Evolutionary conservation across 2,329 filamentous ascomycete species (phyloP), one percentile per base, ranked within the genome.

Genomic region (Aspergillus sp.): DNA sequence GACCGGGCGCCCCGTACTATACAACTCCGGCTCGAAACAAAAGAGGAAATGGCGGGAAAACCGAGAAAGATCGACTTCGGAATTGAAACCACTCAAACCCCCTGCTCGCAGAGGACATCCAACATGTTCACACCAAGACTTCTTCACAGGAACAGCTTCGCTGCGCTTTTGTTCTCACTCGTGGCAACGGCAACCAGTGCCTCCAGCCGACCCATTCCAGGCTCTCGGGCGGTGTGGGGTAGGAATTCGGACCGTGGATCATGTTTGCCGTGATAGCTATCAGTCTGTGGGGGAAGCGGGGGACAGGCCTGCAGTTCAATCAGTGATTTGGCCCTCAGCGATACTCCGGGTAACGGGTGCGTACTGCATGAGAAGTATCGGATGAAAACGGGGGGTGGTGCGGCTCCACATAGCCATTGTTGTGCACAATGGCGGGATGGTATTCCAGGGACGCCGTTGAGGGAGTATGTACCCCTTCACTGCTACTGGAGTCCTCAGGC

Each of bases 151-250:
- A 71, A 75, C 49, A 77, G 62, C 61, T 73, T 74, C 8, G 74
- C 60, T 6, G 71, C 61, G 19, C 70, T 70, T 62, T 77, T 76
- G 56, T 79, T 77, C 61, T 80, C 80, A 57, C 79, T 80, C 6
- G 80, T 82, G 36, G 80, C 80, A 55, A 81, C 80, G 23, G 80
- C 80, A 42, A 82, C 80, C 50, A 82, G 75, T 53, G 80, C 80
- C 63, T 82, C 80, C n/a, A 82, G 71, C 21, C 80, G 74, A 48
- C 77, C 79, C 77, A 82, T 79, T 25, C 77, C 78, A 39, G 70
- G 69, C 32, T 74, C 71, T 38, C 71, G 67, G 48, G 71, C 59
- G 8, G 70, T 64, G 58, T 71, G 67, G 19, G 69, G 62, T 50
- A 72, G 73, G 27, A 72, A 64, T 27, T 66, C 66, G 48, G 71